Percentiles rank a stretch among this genome's conserved stretches.
Conservation (phyloP, 805 yeast species). For the Yueomyces sp. region DNA sequence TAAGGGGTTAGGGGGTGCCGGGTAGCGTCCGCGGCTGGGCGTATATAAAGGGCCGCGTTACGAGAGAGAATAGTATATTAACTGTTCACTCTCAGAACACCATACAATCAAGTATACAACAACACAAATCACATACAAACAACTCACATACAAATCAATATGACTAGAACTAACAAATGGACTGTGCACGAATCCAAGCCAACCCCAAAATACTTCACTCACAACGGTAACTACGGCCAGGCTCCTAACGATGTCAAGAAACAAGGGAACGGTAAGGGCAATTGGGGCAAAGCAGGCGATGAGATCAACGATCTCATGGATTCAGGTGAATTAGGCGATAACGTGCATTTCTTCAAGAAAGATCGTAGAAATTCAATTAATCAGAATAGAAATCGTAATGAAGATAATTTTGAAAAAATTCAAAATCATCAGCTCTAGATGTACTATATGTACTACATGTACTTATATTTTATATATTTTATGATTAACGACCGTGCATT, state of each 20-base stretch:
- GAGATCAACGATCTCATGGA: conserved; percentile 42
- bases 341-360: neutral
- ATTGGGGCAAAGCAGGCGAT: conserved; percentile 80
- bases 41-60: no score
- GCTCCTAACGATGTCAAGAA: conserved; percentile 72
- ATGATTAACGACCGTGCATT: no score
- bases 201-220: conserved; percentile 65
- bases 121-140: conserved; percentile 1
- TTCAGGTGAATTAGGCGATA: neutral
- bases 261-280: conserved; percentile 73
- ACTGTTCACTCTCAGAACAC: no score
- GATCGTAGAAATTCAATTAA: neutral
- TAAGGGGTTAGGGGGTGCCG: no score
- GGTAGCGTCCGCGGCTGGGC: no score
- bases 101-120: neutral
- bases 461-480: no score
- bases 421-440: neutral
- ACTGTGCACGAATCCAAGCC: conserved; percentile 44
- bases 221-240: conserved; percentile 52
- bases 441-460: neutral
- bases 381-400: neutral
- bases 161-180: conserved; percentile 78
- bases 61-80: no score
- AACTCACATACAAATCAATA: conserved; percentile 13
- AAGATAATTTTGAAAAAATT: neutral